These are phyloP conservation scores for grape (Vitis vinifera) DNA, from an alignment of 164 flowering plant genomes.

Conservation along the genomic window ASM3070453v1 NC_081822.1:32605001-32605500, in stretches of 20 bases:
- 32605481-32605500: slow-evolving; percentile 55
- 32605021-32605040: slow-evolving; percentile 70
- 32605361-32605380: slow-evolving; percentile 55
- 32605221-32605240: slow-evolving; percentile 40
- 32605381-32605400: slow-evolving; percentile 42
- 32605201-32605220: too few relatives aligned
- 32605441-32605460: slow-evolving; percentile 35
- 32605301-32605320: slow-evolving; percentile 60
- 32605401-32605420: slow-evolving; percentile 35
- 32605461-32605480: slow-evolving; percentile 49
- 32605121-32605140: too few relatives aligned
- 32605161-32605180: too few relatives aligned
- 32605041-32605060: too few relatives aligned
- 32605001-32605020: slow-evolving; percentile 66
- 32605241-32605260: slow-evolving; percentile 54
- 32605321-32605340: slow-evolving; percentile 35
- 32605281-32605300: slow-evolving; percentile 71
- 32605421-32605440: slow-evolving; percentile 13
- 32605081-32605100: too few relatives aligned
- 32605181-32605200: too few relatives aligned
- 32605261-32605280: slow-evolving; percentile 69
- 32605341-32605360: slow-evolving; percentile 48
- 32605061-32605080: too few relatives aligned
- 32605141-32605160: too few relatives aligned
- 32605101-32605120: too few relatives aligned